Evolutionary conservation across 768 basidiomycete species (phyloP).

Genomic region (Tephrocybe sp.): DNA sequence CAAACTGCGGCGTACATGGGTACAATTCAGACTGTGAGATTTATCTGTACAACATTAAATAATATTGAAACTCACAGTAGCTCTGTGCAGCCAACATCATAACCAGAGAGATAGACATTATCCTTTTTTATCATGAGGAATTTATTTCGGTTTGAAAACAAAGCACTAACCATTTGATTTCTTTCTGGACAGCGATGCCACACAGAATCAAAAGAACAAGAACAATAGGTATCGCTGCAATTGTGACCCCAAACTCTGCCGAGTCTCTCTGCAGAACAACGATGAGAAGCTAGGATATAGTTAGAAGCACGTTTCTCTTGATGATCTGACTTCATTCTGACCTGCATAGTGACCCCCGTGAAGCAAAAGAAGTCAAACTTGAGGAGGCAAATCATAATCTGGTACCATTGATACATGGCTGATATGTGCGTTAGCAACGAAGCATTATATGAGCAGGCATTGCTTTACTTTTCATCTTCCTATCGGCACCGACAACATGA

Average conservation of each 20-base stretch:
- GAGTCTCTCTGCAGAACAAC: conserved; percentile 62
- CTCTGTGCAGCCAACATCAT: conserved; percentile 76
- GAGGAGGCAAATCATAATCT: conserved; percentile 82
- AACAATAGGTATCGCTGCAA: conserved; percentile 81
- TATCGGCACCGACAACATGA: conserved; percentile 84
- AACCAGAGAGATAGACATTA: conserved; percentile 69
- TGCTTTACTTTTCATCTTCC: conserved; percentile 72
- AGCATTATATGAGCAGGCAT: background rate
- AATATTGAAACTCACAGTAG: conserved; percentile 65
- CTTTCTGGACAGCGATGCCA: conserved; percentile 70
- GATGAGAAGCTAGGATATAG: conserved; percentile 64
- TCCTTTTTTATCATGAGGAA: conserved; percentile 32
- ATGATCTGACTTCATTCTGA: conserved; percentile 18
- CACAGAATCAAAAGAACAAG: conserved; percentile 63
- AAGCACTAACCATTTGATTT: conserved; percentile 66
- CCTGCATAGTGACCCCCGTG: conserved; percentile 87
- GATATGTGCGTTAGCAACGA: conserved; percentile 10
- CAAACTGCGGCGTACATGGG: background rate
- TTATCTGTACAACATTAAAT: background rate
- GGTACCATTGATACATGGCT: conserved; percentile 90
- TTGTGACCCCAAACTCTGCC: conserved; percentile 78
- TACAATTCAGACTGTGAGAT: background rate
- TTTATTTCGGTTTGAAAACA: background rate
- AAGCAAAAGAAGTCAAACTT: conserved; percentile 92
- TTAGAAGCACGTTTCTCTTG: conserved; percentile 1